Percentiles rank a stretch among this genome's conserved stretches.
phyloP scores from a whole-genome alignment of 768 basidiomycete genomes.

The Gymnopilus junonius region DNA sequence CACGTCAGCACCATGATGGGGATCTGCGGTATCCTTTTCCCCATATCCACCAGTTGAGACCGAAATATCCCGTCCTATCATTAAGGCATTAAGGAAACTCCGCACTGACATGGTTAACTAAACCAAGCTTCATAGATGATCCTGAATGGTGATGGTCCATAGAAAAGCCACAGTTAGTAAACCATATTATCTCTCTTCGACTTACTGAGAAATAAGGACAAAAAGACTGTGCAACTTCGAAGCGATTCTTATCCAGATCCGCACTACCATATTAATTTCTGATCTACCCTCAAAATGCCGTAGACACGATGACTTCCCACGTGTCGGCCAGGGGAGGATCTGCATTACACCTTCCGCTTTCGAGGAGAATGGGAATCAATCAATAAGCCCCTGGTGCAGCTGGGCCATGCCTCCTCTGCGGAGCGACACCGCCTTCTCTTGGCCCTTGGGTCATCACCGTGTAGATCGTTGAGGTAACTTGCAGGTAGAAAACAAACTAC shows the following conservation, averaged over 20 bases:
- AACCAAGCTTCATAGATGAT: background rate
- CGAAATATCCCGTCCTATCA: background rate
- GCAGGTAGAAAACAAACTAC: too few species aligned
- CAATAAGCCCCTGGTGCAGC: background rate
- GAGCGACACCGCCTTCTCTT: too few species aligned
- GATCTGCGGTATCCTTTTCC: slow-evolving; percentile 9
- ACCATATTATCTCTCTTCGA: background rate
- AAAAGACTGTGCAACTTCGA: background rate
- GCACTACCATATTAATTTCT: slow-evolving; percentile 1
- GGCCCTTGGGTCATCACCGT: too few species aligned
- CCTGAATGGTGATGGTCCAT: background rate
- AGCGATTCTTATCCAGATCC: slow-evolving; percentile 2
- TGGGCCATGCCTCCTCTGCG: background rate
- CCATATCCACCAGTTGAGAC: background rate
- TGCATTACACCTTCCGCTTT: slow-evolving; percentile 12
- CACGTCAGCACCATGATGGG: slow-evolving; percentile 11
- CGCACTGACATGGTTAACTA: slow-evolving; percentile 2
- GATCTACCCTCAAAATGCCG: background rate
- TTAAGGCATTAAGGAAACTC: slow-evolving; percentile 4
- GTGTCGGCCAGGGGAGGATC: slow-evolving; percentile 9
- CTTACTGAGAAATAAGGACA: background rate
- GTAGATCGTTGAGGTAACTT: too few species aligned
- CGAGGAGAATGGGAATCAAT: background rate
- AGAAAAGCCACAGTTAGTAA: background rate
- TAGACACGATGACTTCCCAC: slow-evolving; percentile 8